Evolutionary conservation across 1,139 yeast species (phyloP).

Genomic region (Suhomyces bribrorum): DNA sequence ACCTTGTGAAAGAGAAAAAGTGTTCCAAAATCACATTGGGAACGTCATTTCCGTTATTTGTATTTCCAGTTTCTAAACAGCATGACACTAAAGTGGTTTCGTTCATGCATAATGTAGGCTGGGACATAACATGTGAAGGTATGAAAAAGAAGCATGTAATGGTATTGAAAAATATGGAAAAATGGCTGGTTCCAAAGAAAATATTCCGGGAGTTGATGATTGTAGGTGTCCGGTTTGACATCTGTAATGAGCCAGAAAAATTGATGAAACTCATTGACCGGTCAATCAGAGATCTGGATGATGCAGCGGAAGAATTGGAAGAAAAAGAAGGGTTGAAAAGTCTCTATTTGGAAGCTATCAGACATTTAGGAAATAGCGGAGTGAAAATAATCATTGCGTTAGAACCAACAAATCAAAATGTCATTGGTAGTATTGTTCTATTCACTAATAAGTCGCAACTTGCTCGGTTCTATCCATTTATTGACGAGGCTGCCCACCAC

Average conservation of each 20-base stretch:
- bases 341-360: slow-evolving; percentile 25
- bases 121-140: slow-evolving; percentile 28
- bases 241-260: slow-evolving; percentile 46
- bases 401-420: slow-evolving; percentile 55
- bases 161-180: slow-evolving; percentile 36
- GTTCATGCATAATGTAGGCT: slow-evolving; percentile 42
- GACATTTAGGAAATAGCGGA: slow-evolving; percentile 25
- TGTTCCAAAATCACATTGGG: slow-evolving; percentile 51
- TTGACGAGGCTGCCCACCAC: slow-evolving; percentile 31
- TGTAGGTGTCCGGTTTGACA: slow-evolving; percentile 60
- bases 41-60: slow-evolving; percentile 52
- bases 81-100: slow-evolving; percentile 25
- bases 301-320: slow-evolving; percentile 11
- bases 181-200: slow-evolving; percentile 58
- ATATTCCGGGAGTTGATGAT: slow-evolving; percentile 58
- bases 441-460: slow-evolving; percentile 52
- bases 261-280: slow-evolving; percentile 38
- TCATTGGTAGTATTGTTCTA: slow-evolving; percentile 56
- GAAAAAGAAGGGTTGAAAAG: slow-evolving; percentile 18
- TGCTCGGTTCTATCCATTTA: slow-evolving; percentile 55
- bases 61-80: slow-evolving; percentile 39
- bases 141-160: slow-evolving; percentile 34
- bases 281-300: slow-evolving; percentile 11
- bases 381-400: slow-evolving; percentile 56
- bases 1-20: slow-evolving; percentile 46